phyloP scores from a whole-genome alignment of 2,329 filamentous ascomycete species.

The Zymoseptoria brevis region DNA sequence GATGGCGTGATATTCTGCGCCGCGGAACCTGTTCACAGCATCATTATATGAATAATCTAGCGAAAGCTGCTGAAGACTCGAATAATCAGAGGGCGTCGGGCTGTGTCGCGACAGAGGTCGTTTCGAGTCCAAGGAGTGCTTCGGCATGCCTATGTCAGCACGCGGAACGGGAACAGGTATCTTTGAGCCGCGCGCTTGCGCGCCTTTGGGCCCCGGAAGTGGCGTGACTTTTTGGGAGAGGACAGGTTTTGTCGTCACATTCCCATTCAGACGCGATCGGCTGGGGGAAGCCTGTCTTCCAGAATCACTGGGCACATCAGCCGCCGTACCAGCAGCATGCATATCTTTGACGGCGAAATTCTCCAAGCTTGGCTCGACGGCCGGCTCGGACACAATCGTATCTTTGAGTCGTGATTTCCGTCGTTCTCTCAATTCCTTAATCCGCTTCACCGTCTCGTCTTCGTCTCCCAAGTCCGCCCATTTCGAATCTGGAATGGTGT shows the following conservation, averaged over 20 bases:
- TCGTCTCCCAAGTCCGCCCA: conserved; percentile 32
- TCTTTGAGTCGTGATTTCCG: conserved; percentile 48
- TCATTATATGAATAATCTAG: conserved; percentile 27
- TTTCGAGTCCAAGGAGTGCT: conserved; percentile 10
- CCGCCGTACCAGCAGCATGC: conserved; percentile 5
- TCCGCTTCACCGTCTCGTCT: conserved; percentile 50
- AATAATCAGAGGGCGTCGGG: conserved; percentile 17
- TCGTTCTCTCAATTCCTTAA: conserved; percentile 50
- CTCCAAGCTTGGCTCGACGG: conserved; percentile 3
- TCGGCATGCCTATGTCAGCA: conserved; percentile 1
- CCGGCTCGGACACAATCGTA: background rate
- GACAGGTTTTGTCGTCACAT: background rate
- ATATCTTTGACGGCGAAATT: conserved; percentile 1
- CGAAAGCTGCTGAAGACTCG: conserved; percentile 17
- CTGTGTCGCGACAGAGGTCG: conserved; percentile 8
- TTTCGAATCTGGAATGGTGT: conserved; percentile 28
- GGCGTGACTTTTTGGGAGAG: background rate
- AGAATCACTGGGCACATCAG: background rate
- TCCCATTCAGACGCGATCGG: background rate
- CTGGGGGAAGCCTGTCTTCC: background rate
- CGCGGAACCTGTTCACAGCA: conserved; percentile 21
- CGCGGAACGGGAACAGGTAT: conserved; percentile 3
- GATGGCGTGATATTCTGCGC: conserved; percentile 4
- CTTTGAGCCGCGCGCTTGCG: conserved; percentile 1
- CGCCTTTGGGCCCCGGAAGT: conserved; percentile 4